A percentile compares a stretch with the other conserved stretches of the same genome.
Evolutionary conservation across 768 basidiomycete species (phyloP).

Genomic region (Plicaturopsis crispa): DNA sequence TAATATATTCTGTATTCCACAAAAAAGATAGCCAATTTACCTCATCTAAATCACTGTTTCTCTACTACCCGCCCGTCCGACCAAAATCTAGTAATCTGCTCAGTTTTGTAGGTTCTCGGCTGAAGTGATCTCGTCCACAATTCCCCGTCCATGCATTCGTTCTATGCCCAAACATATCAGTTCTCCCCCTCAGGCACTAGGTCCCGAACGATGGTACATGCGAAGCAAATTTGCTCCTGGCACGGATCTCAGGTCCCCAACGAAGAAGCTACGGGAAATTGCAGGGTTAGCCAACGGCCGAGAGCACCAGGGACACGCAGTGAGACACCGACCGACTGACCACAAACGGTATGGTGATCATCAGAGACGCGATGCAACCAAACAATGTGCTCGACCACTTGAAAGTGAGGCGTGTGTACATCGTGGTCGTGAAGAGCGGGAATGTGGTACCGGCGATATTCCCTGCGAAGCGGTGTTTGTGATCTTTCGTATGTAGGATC

Average conservation of each 20-base stretch:
- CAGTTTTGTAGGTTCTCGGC: too few relatives aligned
- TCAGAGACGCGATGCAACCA: slow-evolving; percentile 29
- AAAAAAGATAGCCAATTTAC: too few relatives aligned
- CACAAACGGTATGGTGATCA: slow-evolving; percentile 39
- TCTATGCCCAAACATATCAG: too few relatives aligned
- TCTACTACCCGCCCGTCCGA: too few relatives aligned
- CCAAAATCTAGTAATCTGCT: too few relatives aligned
- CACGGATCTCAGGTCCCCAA: slow-evolving; percentile 24
- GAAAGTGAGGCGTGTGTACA: slow-evolving; percentile 39
- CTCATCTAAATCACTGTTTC: too few relatives aligned
- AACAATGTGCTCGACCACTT: slow-evolving; percentile 41
- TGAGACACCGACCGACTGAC: slow-evolving; percentile 6
- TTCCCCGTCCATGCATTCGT: too few relatives aligned
- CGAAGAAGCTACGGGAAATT: slow-evolving; percentile 22
- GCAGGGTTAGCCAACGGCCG: slow-evolving; percentile 8
- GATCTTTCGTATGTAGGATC: neutral
- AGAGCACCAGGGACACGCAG: neutral
- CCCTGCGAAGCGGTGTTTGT: slow-evolving; percentile 14
- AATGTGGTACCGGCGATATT: slow-evolving; percentile 34
- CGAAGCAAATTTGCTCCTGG: slow-evolving; percentile 17
- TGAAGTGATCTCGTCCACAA: too few relatives aligned
- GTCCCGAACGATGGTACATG: too few relatives aligned
- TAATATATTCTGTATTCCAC: too few relatives aligned
- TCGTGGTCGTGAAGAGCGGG: slow-evolving; percentile 39
- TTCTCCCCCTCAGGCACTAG: too few relatives aligned